A percentile compares a stretch with the other conserved stretches of the same genome.
Evolutionary conservation across 78 protist genomes (phyloP).

Genomic region (Dictyostelium intermedium): DNA sequence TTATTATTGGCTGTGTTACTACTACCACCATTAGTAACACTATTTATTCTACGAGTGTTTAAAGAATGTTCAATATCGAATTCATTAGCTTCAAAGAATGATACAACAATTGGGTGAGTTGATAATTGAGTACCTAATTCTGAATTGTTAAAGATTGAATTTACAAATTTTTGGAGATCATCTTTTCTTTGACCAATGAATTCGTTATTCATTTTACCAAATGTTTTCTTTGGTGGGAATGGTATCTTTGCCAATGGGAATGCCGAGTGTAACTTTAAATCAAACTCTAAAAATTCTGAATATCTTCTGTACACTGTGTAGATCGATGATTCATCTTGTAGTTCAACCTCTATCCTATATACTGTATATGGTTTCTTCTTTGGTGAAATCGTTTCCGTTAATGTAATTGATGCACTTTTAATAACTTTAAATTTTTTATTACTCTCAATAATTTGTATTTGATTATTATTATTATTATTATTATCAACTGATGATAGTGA

Average conservation of each 20-base stretch:
- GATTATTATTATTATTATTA: not conserved
- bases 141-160: conserved; percentile 1
- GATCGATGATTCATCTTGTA: not conserved
- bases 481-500: not conserved
- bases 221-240: conserved; percentile 70
- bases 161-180: conserved; percentile 34
- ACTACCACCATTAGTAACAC: not conserved
- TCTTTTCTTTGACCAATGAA: conserved; percentile 66
- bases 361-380: conserved; percentile 57
- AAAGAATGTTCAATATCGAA: not conserved
- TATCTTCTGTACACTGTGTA: conserved; percentile 34
- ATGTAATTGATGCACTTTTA: conserved; percentile 71
- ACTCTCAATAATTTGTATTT: not conserved
- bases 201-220: conserved; percentile 77
- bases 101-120: conserved; percentile 20
- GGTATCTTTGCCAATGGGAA: conserved; percentile 41
- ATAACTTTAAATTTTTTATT: not conserved
- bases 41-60: not conserved
- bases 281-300: conserved; percentile 64
- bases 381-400: conserved; percentile 68
- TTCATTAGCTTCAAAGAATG: not conserved
- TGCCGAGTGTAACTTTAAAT: conserved; percentile 43
- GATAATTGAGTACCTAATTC: not conserved
- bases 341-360: conserved; percentile 43
- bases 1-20: not conserved